Evolutionary conservation across 1,139 yeast species (phyloP).

Genomic region (Pichia norvegensis): DNA sequence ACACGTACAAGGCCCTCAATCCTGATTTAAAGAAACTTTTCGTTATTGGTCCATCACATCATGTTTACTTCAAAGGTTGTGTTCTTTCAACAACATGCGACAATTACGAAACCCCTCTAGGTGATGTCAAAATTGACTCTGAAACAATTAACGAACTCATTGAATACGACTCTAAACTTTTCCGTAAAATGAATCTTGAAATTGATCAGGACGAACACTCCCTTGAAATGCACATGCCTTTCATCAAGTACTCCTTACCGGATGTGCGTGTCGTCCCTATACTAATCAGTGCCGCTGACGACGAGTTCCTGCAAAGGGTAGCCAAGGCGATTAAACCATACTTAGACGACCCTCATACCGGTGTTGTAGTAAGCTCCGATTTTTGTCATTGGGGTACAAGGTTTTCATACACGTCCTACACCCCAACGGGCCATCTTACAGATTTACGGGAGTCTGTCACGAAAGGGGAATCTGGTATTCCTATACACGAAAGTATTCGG

Average conservation of each 20-base stretch:
- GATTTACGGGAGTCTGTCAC: constrained; percentile 24
- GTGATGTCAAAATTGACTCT: constrained; percentile 59
- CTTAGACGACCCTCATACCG: constrained; percentile 47
- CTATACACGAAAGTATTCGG: constrained; percentile 68
- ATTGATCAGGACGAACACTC: constrained; percentile 86
- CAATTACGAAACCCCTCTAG: constrained; percentile 73
- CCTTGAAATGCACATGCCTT: constrained; percentile 92
- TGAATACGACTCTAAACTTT: constrained; percentile 29
- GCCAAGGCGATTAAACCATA: constrained; percentile 48
- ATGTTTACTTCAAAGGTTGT: constrained; percentile 61
- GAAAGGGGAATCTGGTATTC: constrained; percentile 25
- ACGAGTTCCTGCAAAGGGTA: constrained; percentile 36
- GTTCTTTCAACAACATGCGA: constrained; percentile 51
- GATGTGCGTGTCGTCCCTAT: constrained; percentile 57
- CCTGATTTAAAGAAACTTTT: constrained; percentile 55
- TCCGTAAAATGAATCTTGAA: constrained; percentile 48
- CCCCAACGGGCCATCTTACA: constrained; percentile 27
- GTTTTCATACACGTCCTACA: constrained; percentile 63
- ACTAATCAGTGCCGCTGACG: constrained; percentile 60
- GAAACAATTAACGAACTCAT: constrained; percentile 34
- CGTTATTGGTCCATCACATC: constrained; percentile 90
- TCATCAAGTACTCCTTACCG: constrained; percentile 43
- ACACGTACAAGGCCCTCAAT: constrained; percentile 71
- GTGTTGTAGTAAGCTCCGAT: constrained; percentile 80
- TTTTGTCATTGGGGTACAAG: constrained; percentile 95